These are phyloP conservation scores for Dinochytrium kinnereticum DNA, from an alignment of 371 early-diverging fungal genomes.

Conservation along the genomic window DNA sequence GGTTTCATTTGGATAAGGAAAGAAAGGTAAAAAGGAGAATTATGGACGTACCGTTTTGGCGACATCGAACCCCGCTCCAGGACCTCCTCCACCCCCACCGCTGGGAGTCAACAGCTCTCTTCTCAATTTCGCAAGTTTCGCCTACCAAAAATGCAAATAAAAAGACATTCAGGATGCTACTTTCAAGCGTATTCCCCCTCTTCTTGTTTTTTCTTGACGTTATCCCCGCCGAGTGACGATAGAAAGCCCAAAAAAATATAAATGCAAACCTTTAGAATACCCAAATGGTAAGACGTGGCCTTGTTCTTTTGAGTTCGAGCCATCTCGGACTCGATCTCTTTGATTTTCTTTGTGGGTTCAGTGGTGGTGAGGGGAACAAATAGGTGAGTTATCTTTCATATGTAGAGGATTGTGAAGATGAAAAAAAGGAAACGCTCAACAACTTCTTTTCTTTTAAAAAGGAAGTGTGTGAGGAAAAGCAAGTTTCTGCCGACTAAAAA, in stretches of 20 bases:
- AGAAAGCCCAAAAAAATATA: not conserved
- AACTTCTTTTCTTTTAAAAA: too few species aligned
- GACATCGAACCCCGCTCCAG: conserved; percentile 73
- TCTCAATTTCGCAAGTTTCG: conserved; percentile 73
- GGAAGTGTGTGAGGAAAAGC: too few species aligned
- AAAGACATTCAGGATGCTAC: not conserved
- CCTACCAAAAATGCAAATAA: conserved; percentile 53
- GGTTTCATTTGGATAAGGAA: too few species aligned
- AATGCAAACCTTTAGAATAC: conserved; percentile 45
- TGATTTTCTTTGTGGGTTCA: conserved; percentile 73
- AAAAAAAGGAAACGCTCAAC: too few species aligned
- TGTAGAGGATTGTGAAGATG: too few species aligned
- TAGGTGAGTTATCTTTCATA: too few species aligned
- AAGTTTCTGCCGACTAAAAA: too few species aligned
- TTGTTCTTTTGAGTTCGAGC: conserved; percentile 46
- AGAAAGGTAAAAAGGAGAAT: not conserved
- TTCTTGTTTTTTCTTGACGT: not conserved
- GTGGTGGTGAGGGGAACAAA: too few species aligned
- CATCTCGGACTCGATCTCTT: conserved; percentile 88
- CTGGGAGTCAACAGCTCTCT: conserved; percentile 93
- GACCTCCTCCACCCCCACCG: conserved; percentile 89
- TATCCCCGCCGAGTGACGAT: too few species aligned
- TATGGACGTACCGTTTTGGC: conserved; percentile 48
- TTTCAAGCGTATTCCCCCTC: not conserved
- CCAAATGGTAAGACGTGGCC: conserved; percentile 75